Evolutionary conservation across 2,329 filamentous ascomycete genomes (phyloP), one percentile per base, ranked within the genome.

Genomic region (Aspergillus ochraceoroseus): DNA sequence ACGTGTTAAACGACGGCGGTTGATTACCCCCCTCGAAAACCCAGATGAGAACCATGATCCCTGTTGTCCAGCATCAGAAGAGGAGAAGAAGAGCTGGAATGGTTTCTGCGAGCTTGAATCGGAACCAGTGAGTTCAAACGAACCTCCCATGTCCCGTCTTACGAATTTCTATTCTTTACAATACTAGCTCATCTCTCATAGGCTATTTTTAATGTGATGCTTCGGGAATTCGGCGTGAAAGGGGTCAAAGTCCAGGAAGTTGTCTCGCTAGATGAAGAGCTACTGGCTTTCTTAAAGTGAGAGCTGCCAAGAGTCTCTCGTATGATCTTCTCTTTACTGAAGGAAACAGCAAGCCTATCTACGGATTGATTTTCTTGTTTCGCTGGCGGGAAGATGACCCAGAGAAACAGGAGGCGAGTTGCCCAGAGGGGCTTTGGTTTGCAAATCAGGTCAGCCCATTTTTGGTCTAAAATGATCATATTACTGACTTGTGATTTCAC

Each of bases 281-380:
- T 75, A 38, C 67, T 88, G 19, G 68, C 69, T n/a, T 65, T 72
- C 26, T 68, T 90, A 20, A 77, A 82, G 79, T 85, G 64, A 55
- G 73, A 54, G 17, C 9, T n/a, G n/a, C 32, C 19, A 9, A 7
- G 15, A 5, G 27, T 2, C 41, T 13, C 32, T 20, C 19, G 15
- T 17, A 32, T 19, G 9, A 14, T 11, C 15, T 20, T 36, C 25
- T 26, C 36, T 19, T 11, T 43, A 37, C 33, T 18, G 26, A 45
- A 42, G 19, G 22, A 19, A 32, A 38, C 53, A 85, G 82, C 4
- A 77, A 83, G 53, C 85, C 85, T 1, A 75, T 92, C 2, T 80
- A 87, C 54, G 90, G 90, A 2, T 68, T 96, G n/a, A 84, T 98
- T 34, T 92, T 96, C 48, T 75, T 95, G 1, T 95, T 87, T 55